phyloP scores from a whole-genome alignment of 2,329 filamentous ascomycete species.

The Fusarium sp. region DNA sequence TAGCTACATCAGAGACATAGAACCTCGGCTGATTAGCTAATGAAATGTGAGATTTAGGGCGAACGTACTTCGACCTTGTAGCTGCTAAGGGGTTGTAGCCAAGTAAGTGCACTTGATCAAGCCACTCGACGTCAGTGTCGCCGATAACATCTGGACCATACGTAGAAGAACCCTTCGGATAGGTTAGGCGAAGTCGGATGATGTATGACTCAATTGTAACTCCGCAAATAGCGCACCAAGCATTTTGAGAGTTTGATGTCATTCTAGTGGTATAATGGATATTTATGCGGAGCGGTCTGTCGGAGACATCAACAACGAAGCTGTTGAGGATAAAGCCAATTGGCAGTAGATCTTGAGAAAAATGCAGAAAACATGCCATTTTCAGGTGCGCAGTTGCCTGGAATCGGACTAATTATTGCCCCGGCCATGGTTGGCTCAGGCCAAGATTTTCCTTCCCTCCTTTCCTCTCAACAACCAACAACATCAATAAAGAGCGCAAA shows the following conservation, averaged over 20 bases:
- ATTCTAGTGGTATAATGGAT: not conserved
- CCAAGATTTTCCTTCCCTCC: no score
- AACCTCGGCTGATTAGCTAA: not conserved
- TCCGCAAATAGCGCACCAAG: not conserved
- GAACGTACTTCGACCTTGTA: not conserved
- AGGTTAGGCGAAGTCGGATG: not conserved
- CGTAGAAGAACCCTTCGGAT: not conserved
- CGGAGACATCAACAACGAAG: not conserved
- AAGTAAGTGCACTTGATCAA: not conserved
- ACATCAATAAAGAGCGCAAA: no score
- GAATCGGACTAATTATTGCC: not conserved
- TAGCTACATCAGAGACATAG: not conserved
- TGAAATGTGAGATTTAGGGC: rapidly evolving
- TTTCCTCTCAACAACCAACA: no score
- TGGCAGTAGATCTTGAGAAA: not conserved
- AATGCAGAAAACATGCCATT: not conserved
- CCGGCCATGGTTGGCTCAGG: no score
- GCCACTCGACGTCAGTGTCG: not conserved
- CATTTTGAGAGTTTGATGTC: not conserved
- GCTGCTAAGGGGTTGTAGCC: not conserved
- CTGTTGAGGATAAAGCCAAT: not conserved
- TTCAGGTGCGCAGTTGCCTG: not conserved
- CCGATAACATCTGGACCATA: not conserved
- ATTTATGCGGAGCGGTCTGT: not conserved
- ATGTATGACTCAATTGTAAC: not conserved